Evolutionary conservation across 169 alveolate species (phyloP), one percentile per base, ranked within the genome.

Genomic region (Eimeria acervulina): DNA sequence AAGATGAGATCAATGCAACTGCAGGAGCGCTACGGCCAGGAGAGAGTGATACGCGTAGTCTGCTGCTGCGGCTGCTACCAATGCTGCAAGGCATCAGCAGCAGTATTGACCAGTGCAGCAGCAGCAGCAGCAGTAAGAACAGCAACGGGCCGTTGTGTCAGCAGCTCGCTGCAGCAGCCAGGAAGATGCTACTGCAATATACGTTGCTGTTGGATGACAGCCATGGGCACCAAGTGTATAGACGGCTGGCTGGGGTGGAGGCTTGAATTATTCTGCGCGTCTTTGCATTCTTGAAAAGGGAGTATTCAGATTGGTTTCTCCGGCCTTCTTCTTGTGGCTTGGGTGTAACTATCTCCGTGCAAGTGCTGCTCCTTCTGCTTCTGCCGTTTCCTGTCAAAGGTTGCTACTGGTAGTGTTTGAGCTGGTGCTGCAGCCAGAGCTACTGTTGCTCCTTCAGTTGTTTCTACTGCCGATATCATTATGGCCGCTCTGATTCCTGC

Each of bases 161-260:
- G 52, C 91, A 51, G 91, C 74, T 83, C 8, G 70, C 76, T 52
- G 91, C 91, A 83, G 76, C 91, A 52, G 91, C 91, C 17, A 83
- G 52, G 74, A 83, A 83, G 52, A 83, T 83, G 91, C 76, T 83
- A 61, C 91, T 83, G 91, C 91, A 83, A 36, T 83, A 83, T 76
- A 42, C 91, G 52, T 52, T 83, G 76, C 76, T 83, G 76, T 66
- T 83, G 76, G 91, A 83, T 61, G 74, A 83, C 47, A 83, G 76
- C 76, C 70, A 47, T 7, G 91, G 91, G 59, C 91, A 83, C 42
- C 76, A 83, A 76, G 91, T 83, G 91, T 83, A 83, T 76, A 55
- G 91, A 31, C 91, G 63, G 28, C 91, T 83, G 59, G 76, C 91
- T 15, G 91, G 59, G 52, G 91, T 61, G 44, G 91, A 17, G 55